These are phyloP conservation scores for Tricholoma sp. DNA, from an alignment of 768 basidiomycete genomes.

Conservation along the genomic window DNA sequence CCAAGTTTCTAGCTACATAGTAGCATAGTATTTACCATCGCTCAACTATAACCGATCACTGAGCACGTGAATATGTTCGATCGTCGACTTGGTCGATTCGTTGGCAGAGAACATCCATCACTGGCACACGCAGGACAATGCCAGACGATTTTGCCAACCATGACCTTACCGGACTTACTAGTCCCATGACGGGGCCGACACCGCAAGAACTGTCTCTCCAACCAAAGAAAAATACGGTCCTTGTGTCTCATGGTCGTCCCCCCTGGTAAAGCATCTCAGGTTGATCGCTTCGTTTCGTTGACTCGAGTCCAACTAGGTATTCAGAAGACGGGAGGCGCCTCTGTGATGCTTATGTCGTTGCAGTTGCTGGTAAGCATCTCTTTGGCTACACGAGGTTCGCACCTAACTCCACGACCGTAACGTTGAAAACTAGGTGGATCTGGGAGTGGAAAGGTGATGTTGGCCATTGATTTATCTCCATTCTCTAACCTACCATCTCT, in stretches of 20 bases:
- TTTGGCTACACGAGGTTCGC: not conserved
- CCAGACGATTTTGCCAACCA: slow-evolving; percentile 14
- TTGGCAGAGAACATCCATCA: not conserved
- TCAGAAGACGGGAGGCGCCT: slow-evolving; percentile 66
- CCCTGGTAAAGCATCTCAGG: slow-evolving; percentile 52
- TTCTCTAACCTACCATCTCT: not conserved
- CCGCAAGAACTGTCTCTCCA: slow-evolving; percentile 27
- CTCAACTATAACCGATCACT: too few species aligned
- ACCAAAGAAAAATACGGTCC: slow-evolving; percentile 66
- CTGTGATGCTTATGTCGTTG: slow-evolving; percentile 78
- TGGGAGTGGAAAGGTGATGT: slow-evolving; percentile 76
- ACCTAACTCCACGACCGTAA: not conserved
- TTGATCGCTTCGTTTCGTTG: slow-evolving; percentile 3
- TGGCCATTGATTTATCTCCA: not conserved
- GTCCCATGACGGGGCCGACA: slow-evolving; percentile 3
- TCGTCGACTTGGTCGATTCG: too few species aligned
- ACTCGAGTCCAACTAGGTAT: slow-evolving; percentile 48
- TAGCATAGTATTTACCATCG: too few species aligned
- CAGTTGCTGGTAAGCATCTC: slow-evolving; percentile 62
- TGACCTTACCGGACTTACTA: slow-evolving; percentile 7
- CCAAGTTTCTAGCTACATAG: too few species aligned
- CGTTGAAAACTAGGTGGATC: slow-evolving; percentile 55
- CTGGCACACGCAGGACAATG: slow-evolving; percentile 12
- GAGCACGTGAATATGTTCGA: not conserved
- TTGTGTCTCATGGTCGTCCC: slow-evolving; percentile 81